Evolutionary conservation across 1,284 basidiomycete species (phyloP), one percentile per base, ranked within the genome.

Genomic region (Fomitopsis betulina): DNA sequence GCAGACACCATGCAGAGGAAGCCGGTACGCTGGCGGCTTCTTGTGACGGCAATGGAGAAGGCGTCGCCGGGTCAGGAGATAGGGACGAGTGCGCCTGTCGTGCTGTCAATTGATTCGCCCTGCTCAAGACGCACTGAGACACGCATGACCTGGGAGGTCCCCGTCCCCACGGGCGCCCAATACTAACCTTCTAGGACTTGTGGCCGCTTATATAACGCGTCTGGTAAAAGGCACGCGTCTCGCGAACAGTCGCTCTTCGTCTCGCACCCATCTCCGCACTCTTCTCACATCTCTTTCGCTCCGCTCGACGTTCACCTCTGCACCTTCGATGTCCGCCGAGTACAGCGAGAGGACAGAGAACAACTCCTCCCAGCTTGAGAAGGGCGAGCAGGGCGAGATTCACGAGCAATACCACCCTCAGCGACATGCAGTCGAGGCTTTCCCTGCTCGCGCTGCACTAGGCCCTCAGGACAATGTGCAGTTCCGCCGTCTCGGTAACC

Each of bases 401-500:
- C 38, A 35, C 35, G 65, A 65, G 65, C 60, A 60, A 33, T 53
- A 55, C 56, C 40, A 27, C 51, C 42, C 33, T 21, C 57, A 50
- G n/a, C 42, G 23, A 10, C 33, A 35, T 17, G 57, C 42, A 35
- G 54, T 64, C 43, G 33, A 60, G 32, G 59, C 61, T 42, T 47
- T 58, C 51, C 58, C 59, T 21, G 55, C 59, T 15, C 58, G 57
- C 33, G 51, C 57, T 21, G 53, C 53, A 23, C n/a, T 55, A 8
- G 40, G 33, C 5, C 17, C 35, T 17, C 15, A 27, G 23, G 33
- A 54, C 47, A 57, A 54, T 53, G 57, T 39, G 25, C 45, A 60
- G 45, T 45, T 58, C 50, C 58, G 63, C 39, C 60, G 60, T 32
- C 37, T 67, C 13, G 67, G 61, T 32, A 68, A 68, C 61, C 67